phyloP scores from a whole-genome alignment of 1,139 yeast species.

The Sugiyamaella xylanicola region DNA sequence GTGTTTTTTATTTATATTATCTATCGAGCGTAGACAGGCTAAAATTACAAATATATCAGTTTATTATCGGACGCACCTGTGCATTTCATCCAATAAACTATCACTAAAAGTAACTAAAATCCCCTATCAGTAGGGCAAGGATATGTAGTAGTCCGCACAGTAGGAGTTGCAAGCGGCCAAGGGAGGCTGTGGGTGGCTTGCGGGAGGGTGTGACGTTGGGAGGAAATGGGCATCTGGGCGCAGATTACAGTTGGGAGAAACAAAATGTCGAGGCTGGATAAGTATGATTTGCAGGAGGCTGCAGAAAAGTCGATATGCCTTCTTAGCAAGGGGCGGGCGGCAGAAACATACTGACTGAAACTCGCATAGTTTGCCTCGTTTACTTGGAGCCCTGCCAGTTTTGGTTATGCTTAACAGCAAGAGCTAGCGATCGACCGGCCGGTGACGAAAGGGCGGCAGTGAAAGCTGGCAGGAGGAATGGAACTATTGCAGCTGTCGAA shows the following conservation, averaged over 20 bases:
- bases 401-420: neutral
- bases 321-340: too few species aligned
- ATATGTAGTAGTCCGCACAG: neutral
- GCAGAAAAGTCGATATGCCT: too few species aligned
- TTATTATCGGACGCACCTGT: conserved; percentile 8
- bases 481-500: neutral
- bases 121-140: conserved; percentile 18
- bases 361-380: neutral
- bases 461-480: neutral
- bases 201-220: conserved; percentile 1
- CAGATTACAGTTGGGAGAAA: neutral
- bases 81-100: conserved; percentile 18
- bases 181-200: neutral
- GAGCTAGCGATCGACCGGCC: neutral
- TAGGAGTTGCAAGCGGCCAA: neutral
- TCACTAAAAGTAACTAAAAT: conserved; percentile 16
- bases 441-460: neutral
- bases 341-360: neutral
- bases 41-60: neutral
- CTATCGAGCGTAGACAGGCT: neutral
- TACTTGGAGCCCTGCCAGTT: neutral
- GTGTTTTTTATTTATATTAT: conserved; percentile 1
- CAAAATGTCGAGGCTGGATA: neutral
- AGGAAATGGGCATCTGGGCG: neutral
- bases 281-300: neutral